Evolutionary conservation across 2,329 filamentous ascomycete species (phyloP), one percentile per base, ranked within the genome.

Genomic region (Botrytis byssoidea): DNA sequence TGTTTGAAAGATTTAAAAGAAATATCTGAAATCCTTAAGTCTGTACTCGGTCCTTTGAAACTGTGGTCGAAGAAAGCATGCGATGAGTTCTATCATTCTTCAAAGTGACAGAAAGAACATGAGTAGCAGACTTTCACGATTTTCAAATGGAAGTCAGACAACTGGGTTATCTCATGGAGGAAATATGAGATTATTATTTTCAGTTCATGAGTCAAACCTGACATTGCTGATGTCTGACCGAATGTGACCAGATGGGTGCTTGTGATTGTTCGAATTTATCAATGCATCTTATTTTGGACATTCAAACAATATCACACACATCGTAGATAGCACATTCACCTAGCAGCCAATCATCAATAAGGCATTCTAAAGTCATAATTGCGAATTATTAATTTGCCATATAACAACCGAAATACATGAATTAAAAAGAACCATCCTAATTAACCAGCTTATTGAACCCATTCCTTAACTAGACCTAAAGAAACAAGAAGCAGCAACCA

Each of bases 51-150:
- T 18, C 18, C 16, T 29, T 29, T 18, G 7, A 9, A 7, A 18
- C 1, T 18, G 14, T 57, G 3, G 16, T 16, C 14, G 0, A 29
- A 32, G 14, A 32, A 0, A 29, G n/a, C 0, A 29, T 57, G n/a
- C 1, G 16, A 16, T 18, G 51, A 57, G n/a, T 16, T 29, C 3
- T 16, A 2, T 29, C 1, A 9, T 3, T 32, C n/a, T 29, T 29
- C 5, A 4, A 29, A 51, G 25, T n/a, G 4, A 7, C 7, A 14
- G 10, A 4, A 7, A 14, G 48, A n/a, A 55, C 1, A 8, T n/a
- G 7, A 1, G 3, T n/a, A 1, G 2, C 2, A n/a, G 16, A 55
- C 10, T 51, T n/a, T n/a, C 4, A 51, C n/a, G 10, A 1, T 2
- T 14, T 51, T n/a, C 2, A 25, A 51, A n/a, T 51, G 4, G 4